Conservation (phyloP, 352 stramenopile species). For the Globisporangium splendens region DNA sequence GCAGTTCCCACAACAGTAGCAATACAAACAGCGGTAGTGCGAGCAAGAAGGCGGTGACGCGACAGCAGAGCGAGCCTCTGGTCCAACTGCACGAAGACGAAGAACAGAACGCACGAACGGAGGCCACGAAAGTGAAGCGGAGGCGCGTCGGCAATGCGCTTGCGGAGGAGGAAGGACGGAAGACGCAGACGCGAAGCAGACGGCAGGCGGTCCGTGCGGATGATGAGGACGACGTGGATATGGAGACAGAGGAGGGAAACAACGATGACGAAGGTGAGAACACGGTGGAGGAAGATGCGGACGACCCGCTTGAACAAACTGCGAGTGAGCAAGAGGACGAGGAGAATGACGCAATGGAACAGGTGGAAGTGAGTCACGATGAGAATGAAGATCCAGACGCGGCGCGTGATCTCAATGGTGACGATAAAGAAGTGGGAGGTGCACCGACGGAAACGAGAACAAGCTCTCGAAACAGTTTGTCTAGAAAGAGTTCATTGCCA, state of each 20-base stretch:
- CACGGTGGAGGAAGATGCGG: background rate
- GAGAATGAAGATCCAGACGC: background rate
- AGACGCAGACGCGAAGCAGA: no score
- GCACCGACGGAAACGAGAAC: background rate
- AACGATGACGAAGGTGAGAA: background rate
- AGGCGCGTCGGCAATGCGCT: no score
- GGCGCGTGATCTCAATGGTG: background rate
- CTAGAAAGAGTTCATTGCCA: background rate
- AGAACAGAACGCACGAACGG: no score
- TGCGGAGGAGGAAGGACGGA: no score
- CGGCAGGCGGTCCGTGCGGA: no score
- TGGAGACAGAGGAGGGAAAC: background rate
- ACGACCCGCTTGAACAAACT: background rate
- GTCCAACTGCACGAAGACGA: no score
- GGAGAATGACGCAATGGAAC: background rate
- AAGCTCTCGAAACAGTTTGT: background rate
- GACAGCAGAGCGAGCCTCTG: no score
- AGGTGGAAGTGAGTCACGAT: background rate
- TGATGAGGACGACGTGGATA: no score
- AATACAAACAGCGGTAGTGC: no score
- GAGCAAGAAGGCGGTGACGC: constrained; percentile 4
- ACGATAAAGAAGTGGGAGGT: background rate
- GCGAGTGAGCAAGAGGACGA: background rate
- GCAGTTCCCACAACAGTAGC: background rate
- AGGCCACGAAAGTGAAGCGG: no score